A percentile compares a stretch with the other conserved stretches of the same genome.
phyloP scores from a whole-genome alignment of 2,329 filamentous ascomycete genomes.

The Ustilaginoidea virens region DNA sequence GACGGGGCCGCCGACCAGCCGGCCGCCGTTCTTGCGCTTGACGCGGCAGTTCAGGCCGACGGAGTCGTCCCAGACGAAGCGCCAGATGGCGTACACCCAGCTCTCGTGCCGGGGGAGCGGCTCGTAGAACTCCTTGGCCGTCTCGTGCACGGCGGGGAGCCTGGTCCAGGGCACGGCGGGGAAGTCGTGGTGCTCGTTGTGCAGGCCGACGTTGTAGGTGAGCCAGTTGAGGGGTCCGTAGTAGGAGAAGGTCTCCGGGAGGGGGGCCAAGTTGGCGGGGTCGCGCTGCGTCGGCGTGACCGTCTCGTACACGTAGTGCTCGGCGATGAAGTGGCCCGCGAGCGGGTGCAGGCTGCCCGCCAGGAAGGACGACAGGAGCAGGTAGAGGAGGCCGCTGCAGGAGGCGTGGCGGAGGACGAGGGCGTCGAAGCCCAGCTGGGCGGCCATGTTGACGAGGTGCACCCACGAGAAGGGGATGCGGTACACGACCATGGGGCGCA shows the following conservation, averaged over 20 bases:
- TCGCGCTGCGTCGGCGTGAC: constrained; percentile 37
- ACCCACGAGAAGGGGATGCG: constrained; percentile 73
- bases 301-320: constrained; percentile 76
- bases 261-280: constrained; percentile 44
- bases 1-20: constrained; percentile 36
- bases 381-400: constrained; percentile 56
- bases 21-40: constrained; percentile 69
- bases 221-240: constrained; percentile 85
- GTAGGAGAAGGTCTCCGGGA: constrained; percentile 94
- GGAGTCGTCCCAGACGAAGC: constrained; percentile 80
- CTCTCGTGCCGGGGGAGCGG: constrained; percentile 74
- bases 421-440: constrained; percentile 67
- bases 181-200: constrained; percentile 99
- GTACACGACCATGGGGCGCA: constrained; percentile 92
- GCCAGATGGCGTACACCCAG: constrained; percentile 90
- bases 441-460: constrained; percentile 65
- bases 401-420: constrained; percentile 46
- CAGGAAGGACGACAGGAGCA: constrained; percentile 81
- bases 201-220: constrained; percentile 93
- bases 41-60: constrained; percentile 87
- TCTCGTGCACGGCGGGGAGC: constrained; percentile 58
- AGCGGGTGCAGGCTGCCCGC: constrained; percentile 88
- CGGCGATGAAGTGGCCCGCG: constrained; percentile 95
- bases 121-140: constrained; percentile 84
- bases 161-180: constrained; percentile 91